A percentile compares a stretch with the other conserved stretches of the same genome.
Evolutionary conservation across 805 yeast genomes (phyloP).

Genomic region (Clavispora carvajalis): DNA sequence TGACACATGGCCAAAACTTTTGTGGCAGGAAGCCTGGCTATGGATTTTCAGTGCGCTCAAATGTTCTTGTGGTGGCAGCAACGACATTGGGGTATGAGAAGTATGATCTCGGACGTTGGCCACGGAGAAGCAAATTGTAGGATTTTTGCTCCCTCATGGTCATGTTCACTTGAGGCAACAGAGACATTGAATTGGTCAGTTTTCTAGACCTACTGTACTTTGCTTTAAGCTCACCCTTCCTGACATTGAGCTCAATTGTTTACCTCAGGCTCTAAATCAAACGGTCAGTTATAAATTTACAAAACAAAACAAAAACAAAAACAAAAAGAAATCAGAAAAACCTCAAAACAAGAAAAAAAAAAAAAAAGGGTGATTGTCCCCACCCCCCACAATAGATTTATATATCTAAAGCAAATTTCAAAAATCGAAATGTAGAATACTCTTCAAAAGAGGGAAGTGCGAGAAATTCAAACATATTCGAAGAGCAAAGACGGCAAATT

Average conservation of each 20-base stretch:
- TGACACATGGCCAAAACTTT: background rate
- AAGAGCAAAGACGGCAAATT: too few relatives aligned
- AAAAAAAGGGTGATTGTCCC: background rate
- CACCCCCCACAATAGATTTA: background rate
- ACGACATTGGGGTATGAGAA: background rate
- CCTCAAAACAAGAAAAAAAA: background rate
- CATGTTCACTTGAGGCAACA: background rate
- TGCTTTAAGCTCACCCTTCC: background rate
- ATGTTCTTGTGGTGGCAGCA: background rate
- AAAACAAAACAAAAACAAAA: background rate
- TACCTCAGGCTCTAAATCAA: background rate
- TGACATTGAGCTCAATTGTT: background rate
- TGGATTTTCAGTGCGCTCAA: background rate
- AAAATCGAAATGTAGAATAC: too few relatives aligned
- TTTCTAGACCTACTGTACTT: background rate
- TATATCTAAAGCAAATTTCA: background rate
- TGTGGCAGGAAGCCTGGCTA: background rate
- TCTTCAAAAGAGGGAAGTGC: too few relatives aligned
- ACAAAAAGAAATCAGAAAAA: background rate
- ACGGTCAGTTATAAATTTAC: background rate
- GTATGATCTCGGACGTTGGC: background rate
- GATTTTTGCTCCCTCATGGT: background rate
- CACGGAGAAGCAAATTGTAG: background rate
- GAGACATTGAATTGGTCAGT: background rate
- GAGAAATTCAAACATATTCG: too few relatives aligned